These are phyloP conservation scores for Fraxinus baroniana DNA, from an alignment of 305 asterid genomes.

Conservation along the genomic window DNA sequence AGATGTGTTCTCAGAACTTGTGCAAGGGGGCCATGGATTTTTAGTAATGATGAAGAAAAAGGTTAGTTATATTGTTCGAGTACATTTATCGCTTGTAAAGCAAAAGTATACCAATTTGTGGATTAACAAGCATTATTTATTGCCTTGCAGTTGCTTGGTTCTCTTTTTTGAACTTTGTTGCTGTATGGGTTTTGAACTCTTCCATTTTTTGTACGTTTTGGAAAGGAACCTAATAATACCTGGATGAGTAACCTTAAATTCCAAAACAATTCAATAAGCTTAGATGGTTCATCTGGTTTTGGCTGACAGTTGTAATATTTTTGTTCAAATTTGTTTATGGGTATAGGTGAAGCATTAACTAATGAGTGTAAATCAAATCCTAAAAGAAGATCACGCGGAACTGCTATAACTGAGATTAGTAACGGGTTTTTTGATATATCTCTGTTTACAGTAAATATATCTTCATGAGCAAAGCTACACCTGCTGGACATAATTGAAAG, in stretches of 20 bases:
- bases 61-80: slow-evolving; percentile 49
- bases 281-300: background rate
- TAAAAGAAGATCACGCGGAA: background rate
- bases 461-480: background rate
- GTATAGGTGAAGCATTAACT: background rate
- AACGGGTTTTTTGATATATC: background rate
- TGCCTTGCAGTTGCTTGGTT: slow-evolving; percentile 22
- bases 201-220: background rate
- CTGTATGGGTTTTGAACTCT: slow-evolving; percentile 10
- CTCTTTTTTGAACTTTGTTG: slow-evolving; percentile 11
- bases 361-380: slow-evolving; percentile 1
- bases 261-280: background rate
- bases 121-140: background rate
- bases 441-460: background rate
- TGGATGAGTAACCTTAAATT: slow-evolving; percentile 1
- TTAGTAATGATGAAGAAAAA: slow-evolving; percentile 95
- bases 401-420: background rate
- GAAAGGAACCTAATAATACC: background rate
- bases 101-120: background rate
- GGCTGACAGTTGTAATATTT: background rate
- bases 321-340: background rate
- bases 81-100: background rate
- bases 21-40: slow-evolving; percentile 98
- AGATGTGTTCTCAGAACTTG: slow-evolving; percentile 96
- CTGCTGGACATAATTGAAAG: background rate